Evolutionary conservation across 768 basidiomycete genomes (phyloP).

Genomic region (Collybiopsis confluens): DNA sequence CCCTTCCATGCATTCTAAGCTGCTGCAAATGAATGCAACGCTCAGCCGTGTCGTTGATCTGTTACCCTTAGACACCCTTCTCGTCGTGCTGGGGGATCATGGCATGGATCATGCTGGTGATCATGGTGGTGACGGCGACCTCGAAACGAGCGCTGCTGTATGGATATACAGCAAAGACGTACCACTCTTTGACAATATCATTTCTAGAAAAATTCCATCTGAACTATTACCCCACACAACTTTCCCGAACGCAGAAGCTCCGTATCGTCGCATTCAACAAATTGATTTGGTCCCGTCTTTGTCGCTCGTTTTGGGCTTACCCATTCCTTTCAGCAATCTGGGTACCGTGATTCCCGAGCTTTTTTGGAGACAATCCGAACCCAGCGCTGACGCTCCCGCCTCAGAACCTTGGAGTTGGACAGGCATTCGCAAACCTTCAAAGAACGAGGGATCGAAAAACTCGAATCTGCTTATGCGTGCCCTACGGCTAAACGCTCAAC

Average conservation of each 20-base stretch:
- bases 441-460: constrained; percentile 20
- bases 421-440: background rate
- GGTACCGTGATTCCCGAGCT: constrained; percentile 90
- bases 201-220: constrained; percentile 32
- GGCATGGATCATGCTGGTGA: constrained; percentile 96
- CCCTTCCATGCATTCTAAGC: constrained; percentile 78
- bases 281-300: constrained; percentile 91
- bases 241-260: constrained; percentile 54
- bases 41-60: constrained; percentile 65
- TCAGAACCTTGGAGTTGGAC: background rate
- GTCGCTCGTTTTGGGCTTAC: constrained; percentile 84
- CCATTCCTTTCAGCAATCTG: constrained; percentile 94
- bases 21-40: constrained; percentile 84
- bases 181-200: constrained; percentile 32
- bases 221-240: constrained; percentile 48
- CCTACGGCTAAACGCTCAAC: constrained; percentile 64
- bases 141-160: constrained; percentile 80
- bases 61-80: constrained; percentile 82
- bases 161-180: constrained; percentile 90
- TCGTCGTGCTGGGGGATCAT: constrained; percentile 92
- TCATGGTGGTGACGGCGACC: constrained; percentile 86
- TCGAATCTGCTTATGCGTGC: constrained; percentile 48
- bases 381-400: background rate
- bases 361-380: constrained; percentile 47
- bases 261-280: constrained; percentile 75